These are phyloP conservation scores for Bretschneidera sinensis DNA, from an alignment of 345 rosid genomes.

Conservation along the genomic window DNA sequence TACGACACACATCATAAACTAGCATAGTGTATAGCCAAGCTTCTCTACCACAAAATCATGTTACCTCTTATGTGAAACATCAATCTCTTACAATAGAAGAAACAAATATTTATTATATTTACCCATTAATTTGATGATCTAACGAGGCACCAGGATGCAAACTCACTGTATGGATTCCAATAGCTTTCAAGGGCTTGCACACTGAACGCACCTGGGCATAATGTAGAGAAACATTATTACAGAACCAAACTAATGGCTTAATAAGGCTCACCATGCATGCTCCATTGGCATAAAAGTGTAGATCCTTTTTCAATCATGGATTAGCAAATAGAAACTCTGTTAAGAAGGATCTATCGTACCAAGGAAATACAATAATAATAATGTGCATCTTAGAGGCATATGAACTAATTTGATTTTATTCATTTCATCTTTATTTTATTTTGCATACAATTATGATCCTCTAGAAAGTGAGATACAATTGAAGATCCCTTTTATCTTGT, in stretches of 20 bases:
- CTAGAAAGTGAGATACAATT: no score
- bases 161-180: slow-evolving; percentile 83
- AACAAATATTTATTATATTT: slow-evolving; percentile 11
- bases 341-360: not conserved
- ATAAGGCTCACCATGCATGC: not conserved
- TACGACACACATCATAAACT: not conserved
- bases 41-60: not conserved
- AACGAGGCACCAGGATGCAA: slow-evolving; percentile 67
- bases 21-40: not conserved
- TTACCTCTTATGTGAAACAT: not conserved
- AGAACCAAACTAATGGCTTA: not conserved
- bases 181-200: slow-evolving; percentile 80
- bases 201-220: slow-evolving; percentile 58
- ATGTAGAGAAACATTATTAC: slow-evolving; percentile 12
- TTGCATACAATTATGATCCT: no score
- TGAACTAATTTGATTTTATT: no score
- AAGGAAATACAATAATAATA: not conserved
- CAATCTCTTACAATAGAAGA: not conserved
- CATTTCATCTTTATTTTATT: no score
- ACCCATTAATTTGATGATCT: slow-evolving; percentile 87
- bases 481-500: no score
- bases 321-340: slow-evolving; percentile 1
- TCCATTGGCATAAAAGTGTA: slow-evolving; percentile 1
- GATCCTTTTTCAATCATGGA: not conserved
- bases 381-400: not conserved